Conservation (phyloP, 1,284 basidiomycete genomes). For the Fomitopsis schrenkii region DNA sequence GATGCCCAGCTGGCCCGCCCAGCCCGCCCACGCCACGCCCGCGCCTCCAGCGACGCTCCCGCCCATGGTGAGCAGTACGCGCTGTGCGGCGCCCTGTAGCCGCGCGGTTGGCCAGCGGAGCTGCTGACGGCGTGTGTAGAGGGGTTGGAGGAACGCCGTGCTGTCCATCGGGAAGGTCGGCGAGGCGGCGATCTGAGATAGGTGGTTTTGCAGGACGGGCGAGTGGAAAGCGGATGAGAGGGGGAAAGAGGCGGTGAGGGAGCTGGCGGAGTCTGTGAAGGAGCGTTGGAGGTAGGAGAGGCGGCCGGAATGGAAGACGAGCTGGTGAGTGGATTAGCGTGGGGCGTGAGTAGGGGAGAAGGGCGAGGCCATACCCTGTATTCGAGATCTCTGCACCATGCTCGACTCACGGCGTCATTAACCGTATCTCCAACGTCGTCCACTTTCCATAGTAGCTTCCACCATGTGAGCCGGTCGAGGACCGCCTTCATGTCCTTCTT, state of each 20-base stretch:
- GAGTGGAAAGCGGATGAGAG: slow-evolving; percentile 48
- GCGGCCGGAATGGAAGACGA: slow-evolving; percentile 68
- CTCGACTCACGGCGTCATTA: slow-evolving; percentile 42
- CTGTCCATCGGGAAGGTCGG: slow-evolving; percentile 49
- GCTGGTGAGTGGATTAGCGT: slow-evolving; percentile 32
- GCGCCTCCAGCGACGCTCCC: slow-evolving; percentile 41
- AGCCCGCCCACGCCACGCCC: slow-evolving; percentile 44
- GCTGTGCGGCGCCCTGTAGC: slow-evolving; percentile 68
- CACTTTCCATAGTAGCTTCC: slow-evolving; percentile 60
- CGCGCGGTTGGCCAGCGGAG: slow-evolving; percentile 58
- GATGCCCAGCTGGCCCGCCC: slow-evolving; percentile 48
- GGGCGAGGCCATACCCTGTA: slow-evolving; percentile 42
- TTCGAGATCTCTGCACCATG: slow-evolving; percentile 68
- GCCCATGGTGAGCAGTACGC: slow-evolving; percentile 50
- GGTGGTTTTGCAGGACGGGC: slow-evolving; percentile 62
- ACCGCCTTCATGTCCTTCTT: slow-evolving; percentile 46
- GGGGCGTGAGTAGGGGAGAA: background rate
- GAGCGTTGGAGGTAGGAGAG: slow-evolving; percentile 52
- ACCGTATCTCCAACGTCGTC: slow-evolving; percentile 70
- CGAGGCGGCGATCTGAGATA: slow-evolving; percentile 50
- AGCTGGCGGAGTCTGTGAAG: slow-evolving; percentile 41
- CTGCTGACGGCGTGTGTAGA: slow-evolving; percentile 54
- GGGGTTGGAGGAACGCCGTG: slow-evolving; percentile 48
- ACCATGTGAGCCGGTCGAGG: slow-evolving; percentile 61
- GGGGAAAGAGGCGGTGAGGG: slow-evolving; percentile 36